These are phyloP conservation scores for Eimeria necatrix DNA, from an alignment of 169 alveolate species.

Conservation along the genomic window DNA sequence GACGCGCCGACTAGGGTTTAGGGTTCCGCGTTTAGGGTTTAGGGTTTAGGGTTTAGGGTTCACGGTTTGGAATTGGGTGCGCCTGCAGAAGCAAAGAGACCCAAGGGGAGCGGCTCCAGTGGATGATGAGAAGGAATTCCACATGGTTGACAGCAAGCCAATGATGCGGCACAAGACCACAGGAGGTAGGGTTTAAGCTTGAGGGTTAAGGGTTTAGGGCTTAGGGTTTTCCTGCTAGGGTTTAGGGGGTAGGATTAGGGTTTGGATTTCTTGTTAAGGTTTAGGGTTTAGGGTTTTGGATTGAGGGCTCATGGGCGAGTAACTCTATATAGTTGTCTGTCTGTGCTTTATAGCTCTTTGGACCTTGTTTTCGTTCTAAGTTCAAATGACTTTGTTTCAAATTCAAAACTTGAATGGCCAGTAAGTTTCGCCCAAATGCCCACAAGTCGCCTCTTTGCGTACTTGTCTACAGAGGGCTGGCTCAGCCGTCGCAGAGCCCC, in stretches of 20 bases:
- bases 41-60: not conserved
- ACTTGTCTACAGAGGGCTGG: constrained; percentile 62
- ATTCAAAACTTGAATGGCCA: not conserved
- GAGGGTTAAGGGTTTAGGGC: not conserved
- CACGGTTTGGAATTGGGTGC: not conserved
- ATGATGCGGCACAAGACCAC: constrained; percentile 51
- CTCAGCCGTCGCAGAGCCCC: constrained; percentile 68
- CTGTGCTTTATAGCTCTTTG: not conserved
- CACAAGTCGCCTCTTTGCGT: not conserved
- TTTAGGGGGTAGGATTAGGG: too few species aligned
- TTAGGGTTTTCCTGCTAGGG: not conserved
- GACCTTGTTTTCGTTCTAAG: not conserved
- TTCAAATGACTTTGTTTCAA: not conserved
- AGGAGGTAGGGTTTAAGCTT: constrained; percentile 68
- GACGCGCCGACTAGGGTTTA: not conserved
- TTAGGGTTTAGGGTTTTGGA: constrained; percentile 4
- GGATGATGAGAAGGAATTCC: constrained; percentile 75
- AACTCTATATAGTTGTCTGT: not conserved
- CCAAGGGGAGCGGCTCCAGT: constrained; percentile 46
- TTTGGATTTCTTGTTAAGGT: not conserved
- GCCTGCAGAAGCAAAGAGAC: constrained; percentile 71
- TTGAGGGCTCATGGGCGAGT: not conserved
- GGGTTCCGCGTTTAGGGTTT: not conserved
- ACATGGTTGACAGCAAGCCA: constrained; percentile 72
- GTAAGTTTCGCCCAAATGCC: not conserved